Evolutionary conservation across 192 early-diverging fungal genomes (phyloP).

Genomic region (Podochytrium sp.): DNA sequence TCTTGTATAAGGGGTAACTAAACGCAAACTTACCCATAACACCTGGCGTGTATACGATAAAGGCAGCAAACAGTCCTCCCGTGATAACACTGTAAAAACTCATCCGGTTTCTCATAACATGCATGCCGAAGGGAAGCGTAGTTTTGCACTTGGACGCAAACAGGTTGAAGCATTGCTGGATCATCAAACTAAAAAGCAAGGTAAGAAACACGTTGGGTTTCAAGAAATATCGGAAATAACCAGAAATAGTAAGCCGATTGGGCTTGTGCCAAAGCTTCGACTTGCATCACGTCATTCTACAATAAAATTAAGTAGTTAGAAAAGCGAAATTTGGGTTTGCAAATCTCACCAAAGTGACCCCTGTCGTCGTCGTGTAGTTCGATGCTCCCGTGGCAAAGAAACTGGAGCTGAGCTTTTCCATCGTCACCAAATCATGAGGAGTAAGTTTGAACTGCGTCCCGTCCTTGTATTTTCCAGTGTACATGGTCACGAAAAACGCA

Average conservation of each 20-base stretch:
- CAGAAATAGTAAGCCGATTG: slow-evolving; percentile 74
- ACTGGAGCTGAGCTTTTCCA: not conserved
- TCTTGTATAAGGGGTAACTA: slow-evolving; percentile 12
- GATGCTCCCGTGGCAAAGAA: slow-evolving; percentile 15
- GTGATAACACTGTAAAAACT: slow-evolving; percentile 73
- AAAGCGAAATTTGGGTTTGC: not conserved
- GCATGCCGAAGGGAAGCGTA: slow-evolving; percentile 69
- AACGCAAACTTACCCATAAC: slow-evolving; percentile 57
- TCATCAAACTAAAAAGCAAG: slow-evolving; percentile 58
- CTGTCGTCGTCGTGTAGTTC: slow-evolving; percentile 25
- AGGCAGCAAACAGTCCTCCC: slow-evolving; percentile 67
- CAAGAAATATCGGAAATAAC: not conserved
- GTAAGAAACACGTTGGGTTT: not conserved
- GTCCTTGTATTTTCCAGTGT: slow-evolving; percentile 51
- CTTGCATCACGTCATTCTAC: slow-evolving; percentile 50
- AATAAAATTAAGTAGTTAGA: slow-evolving; percentile 38
- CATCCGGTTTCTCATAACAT: slow-evolving; percentile 58
- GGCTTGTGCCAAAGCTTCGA: slow-evolving; percentile 67
- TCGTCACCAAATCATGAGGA: not conserved
- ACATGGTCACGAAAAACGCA: slow-evolving; percentile 82
- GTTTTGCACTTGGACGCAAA: slow-evolving; percentile 86
- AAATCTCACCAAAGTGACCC: slow-evolving; percentile 35
- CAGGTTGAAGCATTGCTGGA: slow-evolving; percentile 93
- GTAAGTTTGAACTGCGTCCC: slow-evolving; percentile 21
- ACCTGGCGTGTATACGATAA: slow-evolving; percentile 85